These are phyloP conservation scores for Neocallimastix lanati DNA, from an alignment of 192 early-diverging fungal species.

Conservation along the genomic window DNA sequence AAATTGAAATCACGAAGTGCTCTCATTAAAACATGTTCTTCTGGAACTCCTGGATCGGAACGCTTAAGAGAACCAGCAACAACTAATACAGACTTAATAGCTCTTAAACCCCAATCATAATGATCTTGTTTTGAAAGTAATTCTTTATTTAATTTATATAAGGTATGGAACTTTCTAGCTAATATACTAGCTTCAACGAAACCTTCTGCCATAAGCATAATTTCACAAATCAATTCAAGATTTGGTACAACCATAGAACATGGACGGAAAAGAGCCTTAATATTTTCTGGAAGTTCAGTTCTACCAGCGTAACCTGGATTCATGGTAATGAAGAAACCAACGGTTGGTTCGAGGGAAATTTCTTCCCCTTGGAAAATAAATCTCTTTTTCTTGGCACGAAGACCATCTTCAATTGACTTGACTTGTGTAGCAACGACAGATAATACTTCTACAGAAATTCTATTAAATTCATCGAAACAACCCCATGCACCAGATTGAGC, in stretches of 20 bases:
- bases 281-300: constrained; percentile 47
- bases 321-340: constrained; percentile 48
- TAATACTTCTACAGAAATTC: constrained; percentile 32
- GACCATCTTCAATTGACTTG: constrained; percentile 43
- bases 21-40: constrained; percentile 46
- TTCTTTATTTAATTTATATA: constrained; percentile 43
- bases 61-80: constrained; percentile 44
- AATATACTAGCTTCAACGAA: constrained; percentile 42
- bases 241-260: constrained; percentile 48
- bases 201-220: constrained; percentile 53
- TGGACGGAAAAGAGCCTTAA: constrained; percentile 45
- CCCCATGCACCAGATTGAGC: constrained; percentile 47
- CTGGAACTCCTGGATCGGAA: constrained; percentile 34
- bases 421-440: constrained; percentile 49
- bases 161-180: constrained; percentile 42
- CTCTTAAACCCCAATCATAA: constrained; percentile 49
- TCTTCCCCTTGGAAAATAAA: constrained; percentile 52
- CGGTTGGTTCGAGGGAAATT: constrained; percentile 28
- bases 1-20: constrained; percentile 49
- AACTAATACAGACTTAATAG: constrained; percentile 47
- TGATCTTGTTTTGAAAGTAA: constrained; percentile 48
- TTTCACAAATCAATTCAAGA: constrained; percentile 48
- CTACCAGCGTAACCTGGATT: constrained; percentile 47
- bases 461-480: constrained; percentile 48
- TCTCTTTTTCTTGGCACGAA: constrained; percentile 39